These are phyloP conservation scores for Salix brachista DNA, from an alignment of 345 rosid genomes.

Conservation along the genomic window DNA sequence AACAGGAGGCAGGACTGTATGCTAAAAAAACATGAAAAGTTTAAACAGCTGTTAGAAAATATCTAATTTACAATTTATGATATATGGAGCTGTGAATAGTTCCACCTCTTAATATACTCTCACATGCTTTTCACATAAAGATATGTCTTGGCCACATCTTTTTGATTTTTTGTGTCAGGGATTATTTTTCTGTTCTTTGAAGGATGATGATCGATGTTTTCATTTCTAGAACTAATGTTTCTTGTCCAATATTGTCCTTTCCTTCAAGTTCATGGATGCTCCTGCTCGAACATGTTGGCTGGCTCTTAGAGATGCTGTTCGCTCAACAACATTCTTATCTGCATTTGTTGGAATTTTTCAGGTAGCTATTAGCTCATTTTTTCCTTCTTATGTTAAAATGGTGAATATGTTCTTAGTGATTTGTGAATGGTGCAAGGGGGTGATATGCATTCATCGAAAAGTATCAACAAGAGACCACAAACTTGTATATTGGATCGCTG, in stretches of 20 bases:
- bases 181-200: not conserved
- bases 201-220: constrained; percentile 1
- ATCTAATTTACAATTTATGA: not conserved
- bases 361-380: constrained; percentile 38
- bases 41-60: not conserved
- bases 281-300: constrained; percentile 83
- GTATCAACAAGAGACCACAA: constrained; percentile 85
- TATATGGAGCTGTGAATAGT: not conserved
- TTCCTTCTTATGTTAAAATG: not conserved
- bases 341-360: constrained; percentile 98
- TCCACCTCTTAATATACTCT: not conserved
- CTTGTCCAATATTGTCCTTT: constrained; percentile 17
- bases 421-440: constrained; percentile 50
- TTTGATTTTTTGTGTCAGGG: not conserved
- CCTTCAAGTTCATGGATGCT: constrained; percentile 74
- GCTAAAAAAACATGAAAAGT: not conserved
- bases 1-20: not conserved
- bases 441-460: constrained; percentile 88
- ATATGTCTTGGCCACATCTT: not conserved
- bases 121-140: not conserved
- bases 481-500: constrained; percentile 88
- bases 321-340: constrained; percentile 89
- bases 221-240: constrained; percentile 8
- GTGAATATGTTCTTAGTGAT: constrained; percentile 15
- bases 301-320: constrained; percentile 83